Conservation (phyloP, 257 asterid species). For the Eucommia ulmoides region DNA sequence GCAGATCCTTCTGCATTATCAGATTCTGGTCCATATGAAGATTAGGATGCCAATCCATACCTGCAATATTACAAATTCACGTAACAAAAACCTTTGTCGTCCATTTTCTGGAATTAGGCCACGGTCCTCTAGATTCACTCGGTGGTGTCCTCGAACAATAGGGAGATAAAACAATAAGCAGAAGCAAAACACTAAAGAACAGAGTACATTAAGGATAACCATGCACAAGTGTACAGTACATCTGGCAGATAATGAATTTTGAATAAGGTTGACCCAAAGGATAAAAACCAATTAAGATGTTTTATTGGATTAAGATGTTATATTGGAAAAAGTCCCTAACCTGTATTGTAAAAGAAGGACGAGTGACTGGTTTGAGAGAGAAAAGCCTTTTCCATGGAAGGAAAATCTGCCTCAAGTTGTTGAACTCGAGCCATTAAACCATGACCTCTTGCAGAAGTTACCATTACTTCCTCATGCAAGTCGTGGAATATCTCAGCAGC, state of each 20-base stretch:
- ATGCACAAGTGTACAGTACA: no score
- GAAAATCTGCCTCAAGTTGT: slow-evolving; percentile 82
- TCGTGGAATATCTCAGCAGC: slow-evolving; percentile 91
- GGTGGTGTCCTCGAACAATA: no score
- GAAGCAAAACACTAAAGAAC: no score
- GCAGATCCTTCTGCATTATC: slow-evolving; percentile 70
- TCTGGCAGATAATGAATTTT: no score
- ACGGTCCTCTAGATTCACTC: no score
- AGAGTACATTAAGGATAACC: no score
- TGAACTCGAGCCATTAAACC: slow-evolving; percentile 66
- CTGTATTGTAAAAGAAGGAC: slow-evolving; percentile 56
- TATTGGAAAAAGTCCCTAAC: slow-evolving; percentile 26
- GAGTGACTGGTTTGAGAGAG: slow-evolving; percentile 85
- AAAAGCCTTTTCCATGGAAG: slow-evolving; percentile 68
- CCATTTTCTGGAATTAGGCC: neutral
- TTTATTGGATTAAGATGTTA: neutral
- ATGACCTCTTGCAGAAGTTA: slow-evolving; percentile 90
- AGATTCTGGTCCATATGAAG: slow-evolving; percentile 45
- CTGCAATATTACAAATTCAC: slow-evolving; percentile 26
- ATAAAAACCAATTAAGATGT: neutral
- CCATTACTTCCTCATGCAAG: slow-evolving; percentile 84
- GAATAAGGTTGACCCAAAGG: neutral
- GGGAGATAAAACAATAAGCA: neutral
- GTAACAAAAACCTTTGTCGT: neutral
- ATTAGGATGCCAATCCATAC: slow-evolving; percentile 85